phyloP scores from a whole-genome alignment of 2,329 filamentous ascomycete species.

The Cryoendolithus antarcticus region DNA sequence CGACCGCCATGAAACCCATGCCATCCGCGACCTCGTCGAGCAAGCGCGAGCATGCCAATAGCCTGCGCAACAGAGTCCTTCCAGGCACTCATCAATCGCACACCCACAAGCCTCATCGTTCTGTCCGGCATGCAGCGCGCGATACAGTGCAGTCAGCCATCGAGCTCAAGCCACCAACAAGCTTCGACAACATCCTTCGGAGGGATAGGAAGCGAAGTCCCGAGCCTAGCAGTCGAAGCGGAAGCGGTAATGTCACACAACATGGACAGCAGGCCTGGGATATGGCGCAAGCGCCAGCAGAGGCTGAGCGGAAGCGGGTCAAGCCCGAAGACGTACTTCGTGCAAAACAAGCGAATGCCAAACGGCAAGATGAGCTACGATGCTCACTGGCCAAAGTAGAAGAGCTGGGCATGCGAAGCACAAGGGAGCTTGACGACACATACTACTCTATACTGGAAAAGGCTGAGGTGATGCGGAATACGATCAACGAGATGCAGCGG shows the following conservation, averaged over 20 bases:
- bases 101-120: constrained; percentile 10
- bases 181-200: constrained; percentile 30
- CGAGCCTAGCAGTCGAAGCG: constrained; percentile 12
- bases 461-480: constrained; percentile 50
- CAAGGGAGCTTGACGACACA: constrained; percentile 56
- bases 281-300: constrained; percentile 9
- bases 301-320: constrained; percentile 15
- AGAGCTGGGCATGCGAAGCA: constrained; percentile 47
- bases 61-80: constrained; percentile 11
- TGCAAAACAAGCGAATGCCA: constrained; percentile 27
- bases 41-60: constrained; percentile 10
- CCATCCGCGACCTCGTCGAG: too few relatives aligned
- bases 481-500: constrained; percentile 52
- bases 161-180: constrained; percentile 32
- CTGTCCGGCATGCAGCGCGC: constrained; percentile 22
- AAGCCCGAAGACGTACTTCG: constrained; percentile 28
- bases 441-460: constrained; percentile 65
- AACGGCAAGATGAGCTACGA: constrained; percentile 28
- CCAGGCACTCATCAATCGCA: constrained; percentile 11
- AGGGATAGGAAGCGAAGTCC: constrained; percentile 17
- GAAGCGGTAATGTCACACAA: constrained; percentile 5
- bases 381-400: constrained; percentile 33
- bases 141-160: constrained; percentile 33
- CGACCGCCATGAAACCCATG: too few relatives aligned
- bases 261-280: constrained; percentile 8